Evolutionary conservation across 202 grass and related monocot genomes (phyloP).

Genomic region (Sporobolus alterniflorus): DNA sequence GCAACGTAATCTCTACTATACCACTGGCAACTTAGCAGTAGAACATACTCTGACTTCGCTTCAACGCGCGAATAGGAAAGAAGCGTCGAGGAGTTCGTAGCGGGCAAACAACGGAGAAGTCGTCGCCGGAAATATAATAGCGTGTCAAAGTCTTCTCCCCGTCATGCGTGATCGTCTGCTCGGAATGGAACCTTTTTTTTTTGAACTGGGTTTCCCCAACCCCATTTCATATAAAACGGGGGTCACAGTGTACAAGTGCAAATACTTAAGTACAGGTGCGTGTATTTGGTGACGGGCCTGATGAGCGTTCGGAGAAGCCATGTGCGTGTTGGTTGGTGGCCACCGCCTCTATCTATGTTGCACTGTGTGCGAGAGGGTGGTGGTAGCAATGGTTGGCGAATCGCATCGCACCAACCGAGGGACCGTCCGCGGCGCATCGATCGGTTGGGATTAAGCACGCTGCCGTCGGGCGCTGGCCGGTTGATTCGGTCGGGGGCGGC

Average conservation of each 20-base stretch:
- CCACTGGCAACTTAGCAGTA: not conserved
- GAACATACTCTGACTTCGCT: conserved; percentile 9
- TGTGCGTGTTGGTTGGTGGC: conserved; percentile 44
- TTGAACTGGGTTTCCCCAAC: too few relatives aligned
- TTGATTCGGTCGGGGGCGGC: too few relatives aligned
- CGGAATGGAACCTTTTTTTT: not conserved
- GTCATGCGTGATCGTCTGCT: not conserved
- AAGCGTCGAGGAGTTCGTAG: not conserved
- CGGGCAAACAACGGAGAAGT: conserved; percentile 23
- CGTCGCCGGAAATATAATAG: conserved; percentile 11
- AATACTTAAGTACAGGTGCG: too few relatives aligned
- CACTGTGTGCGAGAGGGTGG: not conserved
- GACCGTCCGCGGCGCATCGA: not conserved
- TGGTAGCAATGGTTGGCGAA: conserved; percentile 30
- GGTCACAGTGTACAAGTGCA: too few relatives aligned
- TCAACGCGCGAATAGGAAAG: not conserved
- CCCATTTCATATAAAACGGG: too few relatives aligned
- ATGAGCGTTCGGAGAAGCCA: conserved; percentile 13
- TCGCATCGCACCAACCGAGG: conserved; percentile 34
- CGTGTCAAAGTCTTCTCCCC: not conserved
- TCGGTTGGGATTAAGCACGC: not conserved
- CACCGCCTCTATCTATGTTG: not conserved
- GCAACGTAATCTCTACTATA: not conserved
- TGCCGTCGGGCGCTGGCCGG: not conserved
- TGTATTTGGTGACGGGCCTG: not conserved